A percentile compares a stretch with the other conserved stretches of the same genome.
phyloP scores from a whole-genome alignment of 805 yeast species.

The Ogataea thermomethanolica region DNA sequence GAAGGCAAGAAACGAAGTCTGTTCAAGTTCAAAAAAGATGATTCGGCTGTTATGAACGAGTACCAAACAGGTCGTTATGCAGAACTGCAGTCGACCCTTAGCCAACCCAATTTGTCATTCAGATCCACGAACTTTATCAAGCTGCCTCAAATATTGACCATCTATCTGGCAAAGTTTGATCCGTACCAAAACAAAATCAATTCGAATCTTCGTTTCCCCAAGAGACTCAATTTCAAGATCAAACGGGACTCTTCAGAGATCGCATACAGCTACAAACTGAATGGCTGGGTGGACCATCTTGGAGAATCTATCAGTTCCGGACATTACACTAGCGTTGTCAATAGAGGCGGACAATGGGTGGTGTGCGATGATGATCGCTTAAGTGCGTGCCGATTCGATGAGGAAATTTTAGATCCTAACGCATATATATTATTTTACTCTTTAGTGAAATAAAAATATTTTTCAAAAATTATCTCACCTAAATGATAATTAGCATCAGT shows the following conservation, averaged over 20 bases:
- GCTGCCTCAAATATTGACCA: slow-evolving; percentile 32
- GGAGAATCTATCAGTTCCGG: slow-evolving; percentile 66
- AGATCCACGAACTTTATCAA: slow-evolving; percentile 33
- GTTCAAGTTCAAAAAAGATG: slow-evolving; percentile 21
- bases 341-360: slow-evolving; percentile 61
- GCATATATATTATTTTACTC: slow-evolving; percentile 70
- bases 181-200: slow-evolving; percentile 29
- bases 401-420: slow-evolving; percentile 34
- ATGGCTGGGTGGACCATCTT: slow-evolving; percentile 65
- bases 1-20: slow-evolving; percentile 28
- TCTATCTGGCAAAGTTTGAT: slow-evolving; percentile 34
- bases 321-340: slow-evolving; percentile 68
- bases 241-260: slow-evolving; percentile 35
- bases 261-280: slow-evolving; percentile 45
- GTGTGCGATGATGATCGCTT: slow-evolving; percentile 71
- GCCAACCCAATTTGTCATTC: slow-evolving; percentile 28
- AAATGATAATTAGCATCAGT: slow-evolving; percentile 28
- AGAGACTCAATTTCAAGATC: slow-evolving; percentile 34
- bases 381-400: slow-evolving; percentile 39
- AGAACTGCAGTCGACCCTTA: slow-evolving; percentile 16
- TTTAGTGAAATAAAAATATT: slow-evolving; percentile 1
- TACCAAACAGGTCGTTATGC: slow-evolving; percentile 22
- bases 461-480: slow-evolving; percentile 11
- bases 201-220: slow-evolving; percentile 24
- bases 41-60: slow-evolving; percentile 13